A percentile compares a stretch with the other conserved stretches of the same genome.
phyloP scores from a whole-genome alignment of 2,329 filamentous ascomycete species.

The Pseudopyrenochaeta lycopersici region DNA sequence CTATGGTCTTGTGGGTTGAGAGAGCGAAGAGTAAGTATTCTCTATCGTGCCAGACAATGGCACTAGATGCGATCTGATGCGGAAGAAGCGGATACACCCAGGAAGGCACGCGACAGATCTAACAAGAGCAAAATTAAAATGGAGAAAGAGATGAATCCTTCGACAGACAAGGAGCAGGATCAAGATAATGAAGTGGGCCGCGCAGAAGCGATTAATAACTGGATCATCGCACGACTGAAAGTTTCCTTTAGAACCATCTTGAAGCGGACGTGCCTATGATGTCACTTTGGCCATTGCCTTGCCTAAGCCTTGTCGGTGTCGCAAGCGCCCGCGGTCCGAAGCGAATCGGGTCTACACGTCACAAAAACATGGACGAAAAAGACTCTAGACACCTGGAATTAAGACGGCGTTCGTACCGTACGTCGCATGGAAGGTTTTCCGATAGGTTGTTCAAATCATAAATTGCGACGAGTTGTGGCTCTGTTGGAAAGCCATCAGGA shows the following conservation, averaged over 20 bases:
- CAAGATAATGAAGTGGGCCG: slow-evolving; percentile 7
- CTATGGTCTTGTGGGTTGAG: not conserved
- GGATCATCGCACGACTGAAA: slow-evolving; percentile 4
- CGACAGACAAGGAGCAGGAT: slow-evolving; percentile 2
- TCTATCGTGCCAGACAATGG: not conserved
- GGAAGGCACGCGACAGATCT: slow-evolving; percentile 7
- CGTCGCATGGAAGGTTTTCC: not conserved
- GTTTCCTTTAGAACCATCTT: slow-evolving; percentile 14
- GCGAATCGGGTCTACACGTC: slow-evolving; percentile 14
- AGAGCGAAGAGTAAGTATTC: not conserved
- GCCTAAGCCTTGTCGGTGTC: slow-evolving; percentile 12
- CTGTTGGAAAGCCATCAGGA: slow-evolving; percentile 1
- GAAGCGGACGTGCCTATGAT: slow-evolving; percentile 18
- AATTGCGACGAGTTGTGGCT: slow-evolving; percentile 8
- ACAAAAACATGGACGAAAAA: slow-evolving; percentile 5
- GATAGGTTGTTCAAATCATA: not conserved
- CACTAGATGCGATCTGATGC: slow-evolving; percentile 2
- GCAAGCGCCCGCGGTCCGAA: slow-evolving; percentile 14
- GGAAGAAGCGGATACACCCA: slow-evolving; percentile 9
- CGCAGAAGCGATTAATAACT: slow-evolving; percentile 6
- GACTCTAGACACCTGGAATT: slow-evolving; percentile 4
- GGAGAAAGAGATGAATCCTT: slow-evolving; percentile 2
- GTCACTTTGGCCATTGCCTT: slow-evolving; percentile 11
- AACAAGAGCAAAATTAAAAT: slow-evolving; percentile 1
- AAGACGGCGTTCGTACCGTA: slow-evolving; percentile 2